Base-by-base conservation (phyloP, 345 rosid genomes). In the Pugionium dolabratum region DNA sequence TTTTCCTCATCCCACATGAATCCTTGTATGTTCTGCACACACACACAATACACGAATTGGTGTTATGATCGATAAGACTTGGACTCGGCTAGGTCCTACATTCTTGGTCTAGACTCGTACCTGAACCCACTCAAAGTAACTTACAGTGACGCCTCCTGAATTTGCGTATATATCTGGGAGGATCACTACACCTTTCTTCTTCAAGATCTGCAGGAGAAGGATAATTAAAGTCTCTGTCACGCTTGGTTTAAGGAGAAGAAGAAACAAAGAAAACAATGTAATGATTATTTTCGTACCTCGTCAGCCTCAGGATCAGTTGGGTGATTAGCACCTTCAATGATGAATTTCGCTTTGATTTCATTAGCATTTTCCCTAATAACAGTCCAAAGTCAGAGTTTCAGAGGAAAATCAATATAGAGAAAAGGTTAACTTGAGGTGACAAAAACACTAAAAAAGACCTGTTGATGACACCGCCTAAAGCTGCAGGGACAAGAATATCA, bases 91-190 rank as follows among this genome's bases (percentile, higher is more conserved):
- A 54, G 48, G 28, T 57, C 26, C 5, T 34, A 7, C 18, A 65
- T 34, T 65, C 9, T 59, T 42, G 30, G 49, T 57, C 51, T 43
- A 26, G 11, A 34, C 30, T 9, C 32, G 30, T 85, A 89, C 98
- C 96, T 89, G 97, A 73, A 90, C 99, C 99, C 96, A 94, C 76
- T 94, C 99, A 31, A 94, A 94, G 91, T 94, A 88, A 67, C 97
- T 94, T 47, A 94, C 97, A 3, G 97, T 90, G 18, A 94, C 99
- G 71, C 99, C 97, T 59, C 97, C 97, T 0, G 99, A 88, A 80
- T 94, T 94, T 11, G 99, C 92, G 76, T 84, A 88, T 61, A 90
- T 90, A 72, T 90, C 99, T 34, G 99, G 99, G 29, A 94, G 97
- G 66, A 94, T 94, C 18, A 80, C 79, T 27, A 90, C 97, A 28